Percentiles rank a stretch among this genome's conserved stretches.
These are phyloP conservation scores for Monosporozyma solicola DNA, from an alignment of 805 yeast genomes.

Conservation along the genomic window DNA sequence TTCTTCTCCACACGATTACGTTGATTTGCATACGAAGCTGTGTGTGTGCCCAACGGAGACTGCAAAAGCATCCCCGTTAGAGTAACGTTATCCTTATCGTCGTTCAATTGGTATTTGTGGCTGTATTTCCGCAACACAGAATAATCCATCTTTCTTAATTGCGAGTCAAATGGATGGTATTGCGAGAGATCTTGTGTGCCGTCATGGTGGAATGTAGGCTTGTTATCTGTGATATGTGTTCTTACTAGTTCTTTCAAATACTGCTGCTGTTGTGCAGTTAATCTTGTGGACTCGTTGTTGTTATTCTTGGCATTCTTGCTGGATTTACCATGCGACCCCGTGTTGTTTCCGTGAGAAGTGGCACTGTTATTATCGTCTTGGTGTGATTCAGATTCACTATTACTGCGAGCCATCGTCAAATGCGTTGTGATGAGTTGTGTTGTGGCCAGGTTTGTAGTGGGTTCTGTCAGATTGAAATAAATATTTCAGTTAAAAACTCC, in stretches of 20 bases:
- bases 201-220: constrained; percentile 37
- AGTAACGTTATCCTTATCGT: constrained; percentile 50
- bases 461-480: not conserved
- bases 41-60: constrained; percentile 65
- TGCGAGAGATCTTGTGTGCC: not conserved
- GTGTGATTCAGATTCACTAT: constrained; percentile 25
- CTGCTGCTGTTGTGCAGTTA: constrained; percentile 55
- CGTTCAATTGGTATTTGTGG: constrained; percentile 44
- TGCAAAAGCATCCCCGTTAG: constrained; percentile 61
- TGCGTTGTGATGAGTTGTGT: too few relatives aligned
- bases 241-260: constrained; percentile 53
- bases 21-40: constrained; percentile 30
- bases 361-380: not conserved
- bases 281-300: constrained; percentile 26
- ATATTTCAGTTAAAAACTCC: not conserved
- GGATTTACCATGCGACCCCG: not conserved
- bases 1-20: not conserved
- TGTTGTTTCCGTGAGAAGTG: not conserved
- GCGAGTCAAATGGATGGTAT: not conserved
- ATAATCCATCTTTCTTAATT: not conserved
- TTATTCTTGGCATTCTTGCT: constrained; percentile 1
- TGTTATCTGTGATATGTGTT: constrained; percentile 66
- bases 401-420: constrained; percentile 11
- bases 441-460: not conserved
- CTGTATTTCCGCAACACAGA: constrained; percentile 62